A percentile compares a stretch with the other conserved stretches of the same genome.
These are phyloP conservation scores for Chlorella vulgaris DNA, from an alignment of 139 green algal species.

Conservation along the genomic window DNA sequence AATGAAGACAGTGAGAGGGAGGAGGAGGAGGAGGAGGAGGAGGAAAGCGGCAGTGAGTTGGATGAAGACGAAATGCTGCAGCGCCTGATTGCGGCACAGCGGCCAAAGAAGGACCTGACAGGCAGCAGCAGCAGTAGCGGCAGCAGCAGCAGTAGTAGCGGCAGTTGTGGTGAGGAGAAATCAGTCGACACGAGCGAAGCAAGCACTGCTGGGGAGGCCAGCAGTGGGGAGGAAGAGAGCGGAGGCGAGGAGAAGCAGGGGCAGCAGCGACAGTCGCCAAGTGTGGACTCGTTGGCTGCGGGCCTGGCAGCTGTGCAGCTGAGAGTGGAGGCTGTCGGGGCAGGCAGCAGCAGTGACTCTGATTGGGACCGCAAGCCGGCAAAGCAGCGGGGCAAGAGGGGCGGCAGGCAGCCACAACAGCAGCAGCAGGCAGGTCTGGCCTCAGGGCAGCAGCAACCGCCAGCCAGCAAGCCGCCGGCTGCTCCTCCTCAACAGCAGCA, in stretches of 20 bases:
- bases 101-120: slow-evolving; percentile 7
- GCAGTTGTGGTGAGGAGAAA: not conserved
- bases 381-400: slow-evolving; percentile 17
- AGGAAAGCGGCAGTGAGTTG: slow-evolving; percentile 50
- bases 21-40: slow-evolving; percentile 64
- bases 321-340: not conserved
- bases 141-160: not conserved
- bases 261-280: not conserved
- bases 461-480: not conserved
- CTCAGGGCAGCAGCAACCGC: slow-evolving; percentile 10
- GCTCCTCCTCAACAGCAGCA: not conserved
- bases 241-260: slow-evolving; percentile 21
- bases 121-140: not conserved
- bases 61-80: slow-evolving; percentile 70
- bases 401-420: not conserved
- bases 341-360: slow-evolving; percentile 15
- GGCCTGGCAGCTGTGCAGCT: not conserved
- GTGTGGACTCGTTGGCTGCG: too few relatives aligned
- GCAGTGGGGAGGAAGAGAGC: not conserved
- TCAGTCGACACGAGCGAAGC: not conserved
- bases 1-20: slow-evolving; percentile 45
- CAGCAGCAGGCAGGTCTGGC: not conserved
- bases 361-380: slow-evolving; percentile 5
- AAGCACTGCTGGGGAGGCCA: not conserved
- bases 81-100: slow-evolving; percentile 47